Evolutionary conservation across 192 early-diverging fungal genomes (phyloP).

Genomic region (Coemansia sp.): DNA sequence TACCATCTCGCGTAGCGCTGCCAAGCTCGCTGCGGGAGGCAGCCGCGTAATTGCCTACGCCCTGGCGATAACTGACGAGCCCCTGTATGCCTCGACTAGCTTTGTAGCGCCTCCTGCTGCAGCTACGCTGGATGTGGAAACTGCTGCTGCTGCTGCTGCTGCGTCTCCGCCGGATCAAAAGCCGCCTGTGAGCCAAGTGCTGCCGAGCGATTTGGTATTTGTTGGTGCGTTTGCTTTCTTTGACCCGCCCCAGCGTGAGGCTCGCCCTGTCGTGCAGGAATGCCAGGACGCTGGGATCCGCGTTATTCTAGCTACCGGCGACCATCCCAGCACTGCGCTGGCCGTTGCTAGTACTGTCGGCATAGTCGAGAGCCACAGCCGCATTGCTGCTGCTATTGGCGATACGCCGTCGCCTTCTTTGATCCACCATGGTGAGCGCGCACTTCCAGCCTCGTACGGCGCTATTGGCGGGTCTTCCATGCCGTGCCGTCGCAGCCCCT

Average conservation of each 20-base stretch:
- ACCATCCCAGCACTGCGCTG: conserved; percentile 46
- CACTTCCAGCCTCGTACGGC: not conserved
- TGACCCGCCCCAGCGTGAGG: conserved; percentile 51
- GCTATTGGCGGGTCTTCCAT: not conserved
- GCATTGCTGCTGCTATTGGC: not conserved
- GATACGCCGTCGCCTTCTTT: not conserved
- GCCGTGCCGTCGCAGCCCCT: not conserved
- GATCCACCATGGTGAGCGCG: not conserved
- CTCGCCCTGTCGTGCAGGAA: conserved; percentile 34
- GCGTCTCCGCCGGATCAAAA: not conserved
- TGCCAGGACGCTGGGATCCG: conserved; percentile 53
- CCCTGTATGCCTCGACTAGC: conserved; percentile 17
- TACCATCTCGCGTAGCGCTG: conserved; percentile 34
- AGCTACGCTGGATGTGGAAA: not conserved
- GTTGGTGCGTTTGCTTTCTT: conserved; percentile 52
- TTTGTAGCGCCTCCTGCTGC: not conserved
- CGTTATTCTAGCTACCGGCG: conserved; percentile 50
- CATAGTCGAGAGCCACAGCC: conserved; percentile 25
- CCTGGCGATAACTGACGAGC: conserved; percentile 39
- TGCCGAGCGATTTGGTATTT: conserved; percentile 41
- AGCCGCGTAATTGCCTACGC: conserved; percentile 47
- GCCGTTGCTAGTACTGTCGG: conserved; percentile 47
- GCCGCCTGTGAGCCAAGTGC: not conserved
- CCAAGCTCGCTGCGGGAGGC: conserved; percentile 38
- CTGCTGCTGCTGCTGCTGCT: not conserved